These are phyloP conservation scores for Gamsiella multidivaricata DNA, from an alignment of 192 early-diverging fungal genomes.

Conservation along the genomic window DNA sequence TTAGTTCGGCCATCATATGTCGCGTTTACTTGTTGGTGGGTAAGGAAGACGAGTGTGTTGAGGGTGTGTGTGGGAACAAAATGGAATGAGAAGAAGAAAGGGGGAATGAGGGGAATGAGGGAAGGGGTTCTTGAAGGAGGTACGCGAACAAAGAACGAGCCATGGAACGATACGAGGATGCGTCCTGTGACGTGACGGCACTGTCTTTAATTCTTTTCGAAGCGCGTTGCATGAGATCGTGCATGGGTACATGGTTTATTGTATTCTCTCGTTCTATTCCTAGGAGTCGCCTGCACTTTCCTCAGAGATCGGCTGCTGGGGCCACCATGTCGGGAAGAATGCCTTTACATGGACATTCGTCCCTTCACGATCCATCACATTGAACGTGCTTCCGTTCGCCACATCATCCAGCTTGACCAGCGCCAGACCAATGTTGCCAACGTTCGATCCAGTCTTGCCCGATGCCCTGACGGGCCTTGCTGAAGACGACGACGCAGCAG, in stretches of 20 bases:
- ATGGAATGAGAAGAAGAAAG: constrained; percentile 14
- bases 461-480: constrained; percentile 56
- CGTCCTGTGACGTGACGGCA: constrained; percentile 3
- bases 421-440: constrained; percentile 87
- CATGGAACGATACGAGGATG: too few relatives aligned
- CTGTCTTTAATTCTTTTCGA: too few relatives aligned
- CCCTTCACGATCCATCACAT: constrained; percentile 53
- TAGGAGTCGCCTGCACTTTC: not conserved
- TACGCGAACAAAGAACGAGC: not conserved
- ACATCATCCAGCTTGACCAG: constrained; percentile 87
- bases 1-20: constrained; percentile 41
- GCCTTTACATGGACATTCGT: constrained; percentile 36
- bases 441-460: constrained; percentile 72
- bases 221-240: too few relatives aligned
- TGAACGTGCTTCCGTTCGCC: constrained; percentile 33
- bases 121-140: not conserved
- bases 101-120: not conserved
- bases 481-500: constrained; percentile 45
- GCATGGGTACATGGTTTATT: not conserved
- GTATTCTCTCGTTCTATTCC: not conserved
- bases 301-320: constrained; percentile 12
- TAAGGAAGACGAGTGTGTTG: not conserved
- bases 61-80: constrained; percentile 22
- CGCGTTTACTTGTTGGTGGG: not conserved
- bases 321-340: constrained; percentile 53